Base-by-base conservation (phyloP, 2,329 filamentous ascomycete species). In the Stemphylium vesicarium region DNA sequence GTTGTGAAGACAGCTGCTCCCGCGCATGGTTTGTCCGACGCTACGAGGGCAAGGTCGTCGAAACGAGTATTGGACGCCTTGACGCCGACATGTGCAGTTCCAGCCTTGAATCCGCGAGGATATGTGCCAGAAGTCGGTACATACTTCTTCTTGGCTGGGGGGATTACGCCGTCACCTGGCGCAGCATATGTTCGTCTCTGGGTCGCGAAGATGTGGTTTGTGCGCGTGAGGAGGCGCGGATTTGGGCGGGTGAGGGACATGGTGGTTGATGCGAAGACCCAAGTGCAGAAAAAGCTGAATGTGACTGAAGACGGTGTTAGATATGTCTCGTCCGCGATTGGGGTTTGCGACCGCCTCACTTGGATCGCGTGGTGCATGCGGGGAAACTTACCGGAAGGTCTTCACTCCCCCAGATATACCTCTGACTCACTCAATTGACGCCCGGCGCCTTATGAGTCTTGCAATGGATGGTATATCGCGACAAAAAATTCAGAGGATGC, bases 1-100 rank as follows among this genome's bases (percentile, higher is more conserved):
- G 92, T 96, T 50, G 95, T 99, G 80, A 98, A 97, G 40, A 98
- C 93, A 6, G 92, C 95, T 0, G 93, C 92, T 9, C 89, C 93
- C 6, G 91, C 84, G 76, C 92, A 97, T 50, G 93, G 92, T 47
- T 83, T 83, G 68, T 96, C 91, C 6, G 95, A 98, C 15, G 89
- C 88, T 61, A 99, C 84, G 63, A 99, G 84, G 32, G 93, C 92
- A 44, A 99, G 84, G 75, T 99, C 95, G 29, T 94, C 92, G 77
- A 93, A 93, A 60, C 86, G 90, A 45, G 90, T 96, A 79, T 98
- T 98, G 62, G 88, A 88, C 12, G 92, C 86, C 80, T 99, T 99
- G 66, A 99, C 92, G 48, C 95, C 94, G 35, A 96, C 94, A 71
- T 96, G 88, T 45, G 91, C 90, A 59, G 91, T 94, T 11, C 92